These are phyloP conservation scores for Penicillium flavigenum DNA, from an alignment of 495 filamentous ascomycete species.

Conservation along the genomic window DNA sequence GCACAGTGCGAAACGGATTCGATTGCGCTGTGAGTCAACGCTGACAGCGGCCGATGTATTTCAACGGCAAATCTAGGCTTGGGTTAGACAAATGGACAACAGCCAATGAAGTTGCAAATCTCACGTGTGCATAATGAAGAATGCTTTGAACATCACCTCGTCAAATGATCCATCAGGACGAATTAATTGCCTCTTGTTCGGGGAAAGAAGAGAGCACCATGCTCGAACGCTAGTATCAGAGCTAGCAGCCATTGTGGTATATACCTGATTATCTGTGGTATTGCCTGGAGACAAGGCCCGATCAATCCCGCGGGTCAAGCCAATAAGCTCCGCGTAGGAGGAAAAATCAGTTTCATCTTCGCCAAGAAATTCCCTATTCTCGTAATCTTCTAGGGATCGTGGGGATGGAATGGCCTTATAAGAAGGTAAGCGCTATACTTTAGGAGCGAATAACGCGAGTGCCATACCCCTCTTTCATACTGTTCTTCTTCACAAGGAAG, in stretches of 20 bases:
- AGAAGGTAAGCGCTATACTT: neutral
- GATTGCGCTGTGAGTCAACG: slow-evolving; percentile 17
- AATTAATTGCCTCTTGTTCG: slow-evolving; percentile 16
- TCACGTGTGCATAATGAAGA: slow-evolving; percentile 25
- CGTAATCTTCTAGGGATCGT: slow-evolving; percentile 20
- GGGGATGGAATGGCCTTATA: slow-evolving; percentile 16
- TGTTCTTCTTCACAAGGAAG: slow-evolving; percentile 23
- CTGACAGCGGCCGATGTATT: slow-evolving; percentile 23
- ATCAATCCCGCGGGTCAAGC: slow-evolving; percentile 20
- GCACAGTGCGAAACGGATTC: slow-evolving; percentile 21
- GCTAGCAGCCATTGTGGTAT: slow-evolving; percentile 13
- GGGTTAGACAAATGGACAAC: neutral
- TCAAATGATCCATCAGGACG: slow-evolving; percentile 21
- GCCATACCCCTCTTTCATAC: slow-evolving; percentile 19
- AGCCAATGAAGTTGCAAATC: neutral
- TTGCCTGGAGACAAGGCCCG: slow-evolving; percentile 12
- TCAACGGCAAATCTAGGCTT: slow-evolving; percentile 20
- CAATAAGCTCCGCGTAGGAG: slow-evolving; percentile 22
- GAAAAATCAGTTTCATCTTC: slow-evolving; percentile 19
- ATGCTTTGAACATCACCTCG: slow-evolving; percentile 26
- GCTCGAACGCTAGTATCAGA: slow-evolving; percentile 17
- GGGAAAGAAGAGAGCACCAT: slow-evolving; percentile 19
- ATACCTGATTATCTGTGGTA: slow-evolving; percentile 6
- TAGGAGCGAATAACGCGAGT: neutral
- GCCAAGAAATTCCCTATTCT: slow-evolving; percentile 21